Base-by-base conservation (phyloP, 2,329 filamentous ascomycete genomes). In the Aureobasidium leucospermi region DNA sequence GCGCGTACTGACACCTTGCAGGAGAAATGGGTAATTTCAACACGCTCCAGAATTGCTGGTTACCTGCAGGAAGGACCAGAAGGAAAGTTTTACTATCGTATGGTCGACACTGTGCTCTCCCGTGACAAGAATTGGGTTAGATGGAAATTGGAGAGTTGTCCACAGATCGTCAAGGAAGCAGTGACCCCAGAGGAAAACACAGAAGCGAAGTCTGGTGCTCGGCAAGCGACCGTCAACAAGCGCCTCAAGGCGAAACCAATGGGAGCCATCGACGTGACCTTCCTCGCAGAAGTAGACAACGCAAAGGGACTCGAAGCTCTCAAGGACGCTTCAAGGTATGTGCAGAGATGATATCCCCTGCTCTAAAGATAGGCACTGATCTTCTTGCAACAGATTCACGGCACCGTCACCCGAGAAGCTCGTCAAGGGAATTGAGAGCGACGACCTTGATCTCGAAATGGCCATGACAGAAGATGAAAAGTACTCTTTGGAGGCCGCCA, bases 121-220 rank as follows among this genome's bases (percentile, higher is more conserved):
- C 83, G 94, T 63, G 94, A 99, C 73, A 97, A 96, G 78, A 96
- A 97, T 70, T 99, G 95, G 95, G 91, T 95, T 46, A 87, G 91
- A 63, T 99, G 94, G 94, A 99, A 99, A 76, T 87, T 93, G 62
- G 91, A 96, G 71, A 90, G 87, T 65, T 99, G 94, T 71, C 90
- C 90, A 28, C 83, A 87, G 6, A 97, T 99, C 68, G 86, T 92
- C 69, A 83, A 84, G 61, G 83, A 88, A 23, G 78, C 89, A 10
- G 81, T 97, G 32, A 81, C 86, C 2, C 80, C 86, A 1, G 75
- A 83, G 31, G 82, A 87, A 48, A 93, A 91, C 70, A 73, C 85
- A 41, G 81, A 85, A 58, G 87, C 91, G 28, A 88, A 87, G 70
- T 77, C 80, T 32, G 78, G 82, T 47, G 86, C 86, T 3, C 80